Percentiles rank a stretch among this genome's conserved stretches.
Evolutionary conservation across 371 early-diverging fungal species (phyloP).

Genomic region (Chytridiales sp.): DNA sequence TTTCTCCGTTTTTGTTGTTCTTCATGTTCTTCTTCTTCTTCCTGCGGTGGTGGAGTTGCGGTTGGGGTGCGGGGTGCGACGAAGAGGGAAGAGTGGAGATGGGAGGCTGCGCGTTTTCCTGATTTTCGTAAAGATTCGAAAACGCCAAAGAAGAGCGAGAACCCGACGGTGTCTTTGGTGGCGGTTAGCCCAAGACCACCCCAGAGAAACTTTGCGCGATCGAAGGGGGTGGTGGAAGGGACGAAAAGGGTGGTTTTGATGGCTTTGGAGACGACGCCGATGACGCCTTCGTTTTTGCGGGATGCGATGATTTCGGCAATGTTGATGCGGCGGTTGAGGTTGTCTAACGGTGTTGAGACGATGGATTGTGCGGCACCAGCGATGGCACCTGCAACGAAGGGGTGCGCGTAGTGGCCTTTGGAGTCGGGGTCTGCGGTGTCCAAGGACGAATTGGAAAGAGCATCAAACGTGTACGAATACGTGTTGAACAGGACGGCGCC

Average conservation of each 20-base stretch:
- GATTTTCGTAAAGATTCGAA: conserved; percentile 39
- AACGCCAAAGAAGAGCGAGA: conserved; percentile 46
- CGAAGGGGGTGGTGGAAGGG: background rate
- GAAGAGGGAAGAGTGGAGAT: conserved; percentile 15
- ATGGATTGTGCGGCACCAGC: conserved; percentile 43
- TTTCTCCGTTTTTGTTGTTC: too few relatives aligned
- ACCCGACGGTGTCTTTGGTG: conserved; percentile 36
- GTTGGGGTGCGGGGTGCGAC: background rate
- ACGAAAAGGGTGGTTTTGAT: background rate
- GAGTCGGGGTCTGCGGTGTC: background rate
- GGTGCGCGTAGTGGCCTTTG: background rate
- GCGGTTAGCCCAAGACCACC: conserved; percentile 21
- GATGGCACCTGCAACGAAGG: conserved; percentile 39
- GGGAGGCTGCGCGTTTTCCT: conserved; percentile 30
- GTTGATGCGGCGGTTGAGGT: conserved; percentile 28
- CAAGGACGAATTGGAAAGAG: background rate
- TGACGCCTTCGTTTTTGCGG: conserved; percentile 29
- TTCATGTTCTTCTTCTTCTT: too few relatives aligned
- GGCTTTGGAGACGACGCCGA: conserved; percentile 2
- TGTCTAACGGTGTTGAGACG: conserved; percentile 43
- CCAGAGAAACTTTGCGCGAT: conserved; percentile 9
- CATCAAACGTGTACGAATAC: conserved; percentile 23
- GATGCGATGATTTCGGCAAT: conserved; percentile 25
- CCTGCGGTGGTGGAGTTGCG: background rate
- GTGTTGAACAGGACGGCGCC: conserved; percentile 50